A percentile compares a stretch with the other conserved stretches of the same genome.
Evolutionary conservation across 2,329 filamentous ascomycete genomes (phyloP).

Genomic region (Sporothrix globosa): DNA sequence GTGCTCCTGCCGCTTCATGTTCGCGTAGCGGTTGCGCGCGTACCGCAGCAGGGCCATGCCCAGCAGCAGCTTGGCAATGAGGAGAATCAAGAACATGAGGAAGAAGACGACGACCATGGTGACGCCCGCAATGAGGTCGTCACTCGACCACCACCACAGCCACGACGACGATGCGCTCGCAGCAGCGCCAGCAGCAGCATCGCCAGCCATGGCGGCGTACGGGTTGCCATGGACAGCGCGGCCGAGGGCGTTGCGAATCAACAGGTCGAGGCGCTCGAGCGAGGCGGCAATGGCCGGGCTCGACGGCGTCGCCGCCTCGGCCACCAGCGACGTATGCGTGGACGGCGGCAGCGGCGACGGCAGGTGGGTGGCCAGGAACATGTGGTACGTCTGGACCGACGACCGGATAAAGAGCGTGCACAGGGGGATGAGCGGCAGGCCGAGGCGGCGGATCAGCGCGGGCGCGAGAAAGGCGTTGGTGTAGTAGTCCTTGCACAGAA

Average conservation of each 20-base stretch:
- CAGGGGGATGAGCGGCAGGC: conserved; percentile 86
- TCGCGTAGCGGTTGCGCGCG: conserved; percentile 74
- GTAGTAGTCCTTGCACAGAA: conserved; percentile 97
- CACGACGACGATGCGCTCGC: conserved; percentile 26
- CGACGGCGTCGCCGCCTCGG: conserved; percentile 61
- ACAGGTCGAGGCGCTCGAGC: conserved; percentile 74
- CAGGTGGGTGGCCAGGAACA: conserved; percentile 90
- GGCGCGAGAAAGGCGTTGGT: conserved; percentile 91
- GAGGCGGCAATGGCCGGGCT: conserved; percentile 78
- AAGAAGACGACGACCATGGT: conserved; percentile 90
- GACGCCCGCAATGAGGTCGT: conserved; percentile 72
- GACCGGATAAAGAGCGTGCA: conserved; percentile 95
- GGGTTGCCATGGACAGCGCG: conserved; percentile 69
- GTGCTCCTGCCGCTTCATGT: conserved; percentile 74
- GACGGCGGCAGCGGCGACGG: conserved; percentile 71
- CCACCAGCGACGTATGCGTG: conserved; percentile 65
- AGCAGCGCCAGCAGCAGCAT: conserved; percentile 36
- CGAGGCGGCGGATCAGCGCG: conserved; percentile 84
- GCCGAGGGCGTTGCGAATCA: conserved; percentile 77
- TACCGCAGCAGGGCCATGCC: conserved; percentile 86
- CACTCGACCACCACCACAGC: conserved; percentile 56
- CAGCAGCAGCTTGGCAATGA: conserved; percentile 81
- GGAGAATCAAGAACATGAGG: conserved; percentile 78
- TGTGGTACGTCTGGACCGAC: conserved; percentile 94
- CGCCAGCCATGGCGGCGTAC: conserved; percentile 37